phyloP scores from a whole-genome alignment of 495 filamentous ascomycete genomes.

The Chaetomidium leptoderma region DNA sequence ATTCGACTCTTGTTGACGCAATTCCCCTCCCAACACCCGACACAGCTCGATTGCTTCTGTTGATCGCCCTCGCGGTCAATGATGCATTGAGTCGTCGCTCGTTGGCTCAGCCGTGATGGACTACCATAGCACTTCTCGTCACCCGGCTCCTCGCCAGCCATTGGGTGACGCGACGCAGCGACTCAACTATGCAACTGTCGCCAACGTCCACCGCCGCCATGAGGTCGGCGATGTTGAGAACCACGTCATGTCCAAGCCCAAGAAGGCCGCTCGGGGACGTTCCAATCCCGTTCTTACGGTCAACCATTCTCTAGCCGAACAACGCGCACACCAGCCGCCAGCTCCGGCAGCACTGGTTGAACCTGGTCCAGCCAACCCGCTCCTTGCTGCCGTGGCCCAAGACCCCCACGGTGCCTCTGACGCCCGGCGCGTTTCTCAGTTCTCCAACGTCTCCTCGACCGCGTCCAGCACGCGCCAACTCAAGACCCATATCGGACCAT shows the following conservation, averaged over 20 bases:
- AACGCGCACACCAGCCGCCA: constrained; percentile 1
- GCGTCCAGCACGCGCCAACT: constrained; percentile 46
- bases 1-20: neutral
- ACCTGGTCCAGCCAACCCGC: constrained; percentile 3
- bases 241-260: constrained; percentile 19
- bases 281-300: constrained; percentile 16
- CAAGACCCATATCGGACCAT: constrained; percentile 81
- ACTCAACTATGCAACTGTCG: constrained; percentile 37
- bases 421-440: constrained; percentile 65
- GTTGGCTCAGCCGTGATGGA: constrained; percentile 32
- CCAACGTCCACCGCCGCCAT: constrained; percentile 17
- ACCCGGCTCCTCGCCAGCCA: constrained; percentile 37
- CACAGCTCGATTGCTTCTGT: neutral
- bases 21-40: neutral
- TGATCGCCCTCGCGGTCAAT: constrained; percentile 2
- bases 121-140: constrained; percentile 23
- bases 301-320: constrained; percentile 5
- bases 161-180: constrained; percentile 47
- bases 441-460: constrained; percentile 63
- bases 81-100: constrained; percentile 19
- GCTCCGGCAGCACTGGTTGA: constrained; percentile 5
- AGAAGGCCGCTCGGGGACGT: constrained; percentile 10
- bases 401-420: constrained; percentile 43
- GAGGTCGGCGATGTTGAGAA: constrained; percentile 15
- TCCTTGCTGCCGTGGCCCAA: constrained; percentile 23